phyloP scores from a whole-genome alignment of 139 green algal species.

The Eudorina sp. region DNA sequence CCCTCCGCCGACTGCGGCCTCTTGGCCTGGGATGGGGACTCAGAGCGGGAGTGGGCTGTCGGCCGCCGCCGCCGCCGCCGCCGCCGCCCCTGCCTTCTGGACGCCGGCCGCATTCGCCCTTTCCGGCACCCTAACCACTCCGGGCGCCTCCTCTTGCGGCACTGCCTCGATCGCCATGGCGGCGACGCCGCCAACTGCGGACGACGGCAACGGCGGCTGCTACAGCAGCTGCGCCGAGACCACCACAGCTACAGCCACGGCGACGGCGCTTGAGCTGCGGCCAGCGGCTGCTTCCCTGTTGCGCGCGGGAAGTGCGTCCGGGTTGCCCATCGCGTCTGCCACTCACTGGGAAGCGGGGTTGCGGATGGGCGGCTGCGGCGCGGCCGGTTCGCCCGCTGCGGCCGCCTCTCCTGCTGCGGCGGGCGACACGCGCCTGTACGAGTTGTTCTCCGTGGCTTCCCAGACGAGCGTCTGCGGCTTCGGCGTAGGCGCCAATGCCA shows the following conservation, averaged over 20 bases:
- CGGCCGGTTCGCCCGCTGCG: not conserved
- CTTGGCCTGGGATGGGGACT: too few relatives aligned
- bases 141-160: not conserved
- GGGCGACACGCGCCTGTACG: not conserved
- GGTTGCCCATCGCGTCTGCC: too few relatives aligned
- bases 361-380: too few relatives aligned
- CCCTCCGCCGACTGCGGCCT: too few relatives aligned
- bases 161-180: slow-evolving; percentile 13
- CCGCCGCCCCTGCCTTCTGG: too few relatives aligned
- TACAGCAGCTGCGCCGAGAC: slow-evolving; percentile 14
- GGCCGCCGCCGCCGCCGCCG: not conserved
- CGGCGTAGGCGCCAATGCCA: too few relatives aligned
- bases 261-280: too few relatives aligned
- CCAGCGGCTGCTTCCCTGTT: too few relatives aligned
- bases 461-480: not conserved
- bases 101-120: too few relatives aligned
- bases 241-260: not conserved
- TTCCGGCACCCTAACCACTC: not conserved
- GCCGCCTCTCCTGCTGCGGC: not conserved
- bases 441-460: not conserved
- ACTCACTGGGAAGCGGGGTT: too few relatives aligned
- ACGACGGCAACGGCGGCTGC: not conserved
- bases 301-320: too few relatives aligned
- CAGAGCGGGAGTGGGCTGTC: too few relatives aligned
- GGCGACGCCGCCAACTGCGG: not conserved